Conservation (phyloP, 352 stramenopile species). For the Globisporangium spinosum region DNA sequence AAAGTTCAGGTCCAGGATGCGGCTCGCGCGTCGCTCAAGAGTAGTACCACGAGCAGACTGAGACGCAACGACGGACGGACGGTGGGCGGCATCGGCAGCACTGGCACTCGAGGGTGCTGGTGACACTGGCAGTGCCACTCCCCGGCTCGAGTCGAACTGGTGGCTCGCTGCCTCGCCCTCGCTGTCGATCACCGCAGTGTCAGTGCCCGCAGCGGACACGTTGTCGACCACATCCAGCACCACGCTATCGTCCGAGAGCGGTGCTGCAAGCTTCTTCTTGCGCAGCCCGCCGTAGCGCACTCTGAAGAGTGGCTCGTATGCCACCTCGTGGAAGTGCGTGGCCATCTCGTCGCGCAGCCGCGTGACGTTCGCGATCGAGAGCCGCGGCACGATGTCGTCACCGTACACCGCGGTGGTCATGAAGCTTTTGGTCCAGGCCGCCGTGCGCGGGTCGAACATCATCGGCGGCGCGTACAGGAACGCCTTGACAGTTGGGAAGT, state of each 20-base stretch:
- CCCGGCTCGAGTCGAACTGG: constrained; percentile 11
- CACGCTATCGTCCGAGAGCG: constrained; percentile 13
- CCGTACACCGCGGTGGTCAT: constrained; percentile 70
- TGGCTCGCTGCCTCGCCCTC: constrained; percentile 3
- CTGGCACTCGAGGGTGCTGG: not conserved
- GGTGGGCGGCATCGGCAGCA: not conserved
- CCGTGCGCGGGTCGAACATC: constrained; percentile 59
- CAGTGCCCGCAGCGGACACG: not conserved
- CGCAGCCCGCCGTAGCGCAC: constrained; percentile 47
- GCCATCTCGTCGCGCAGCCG: constrained; percentile 69
- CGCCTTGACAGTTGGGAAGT: constrained; percentile 49
- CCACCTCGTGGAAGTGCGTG: constrained; percentile 59
- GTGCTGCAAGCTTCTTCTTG: constrained; percentile 33
- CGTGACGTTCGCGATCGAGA: constrained; percentile 66
- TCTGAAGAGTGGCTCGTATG: constrained; percentile 50
- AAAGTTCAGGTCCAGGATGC: constrained; percentile 30
- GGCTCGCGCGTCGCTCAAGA: constrained; percentile 10
- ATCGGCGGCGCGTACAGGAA: constrained; percentile 67
- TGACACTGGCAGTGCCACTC: not conserved
- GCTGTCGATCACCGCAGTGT: constrained; percentile 9
- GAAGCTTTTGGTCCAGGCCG: constrained; percentile 56
- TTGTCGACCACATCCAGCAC: not conserved
- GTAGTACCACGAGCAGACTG: not conserved
- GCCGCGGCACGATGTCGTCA: constrained; percentile 63
- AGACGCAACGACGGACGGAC: not conserved